Conservation (phyloP, 441 rosid genomes). For the Oxalis stricta region DNA sequence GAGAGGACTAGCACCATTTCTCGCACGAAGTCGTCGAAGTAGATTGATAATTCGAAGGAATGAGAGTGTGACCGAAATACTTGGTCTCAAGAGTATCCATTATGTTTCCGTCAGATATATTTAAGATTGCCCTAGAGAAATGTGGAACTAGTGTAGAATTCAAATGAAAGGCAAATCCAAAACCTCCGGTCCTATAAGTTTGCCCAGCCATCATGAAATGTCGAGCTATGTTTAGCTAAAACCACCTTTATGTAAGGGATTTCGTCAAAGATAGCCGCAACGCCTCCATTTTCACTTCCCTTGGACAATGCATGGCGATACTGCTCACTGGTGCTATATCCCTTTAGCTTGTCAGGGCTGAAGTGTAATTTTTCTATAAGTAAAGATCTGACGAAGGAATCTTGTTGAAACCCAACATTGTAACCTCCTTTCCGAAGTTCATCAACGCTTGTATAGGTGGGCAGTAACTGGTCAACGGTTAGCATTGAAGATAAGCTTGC, state of each 20-base stretch:
- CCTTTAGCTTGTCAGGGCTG: not conserved
- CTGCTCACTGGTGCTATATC: slow-evolving; percentile 5
- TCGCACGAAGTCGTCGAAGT: not conserved
- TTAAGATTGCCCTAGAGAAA: slow-evolving; percentile 11
- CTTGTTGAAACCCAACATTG: slow-evolving; percentile 18
- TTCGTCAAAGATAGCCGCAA: slow-evolving; percentile 26
- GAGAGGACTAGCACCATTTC: not conserved
- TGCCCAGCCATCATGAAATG: slow-evolving; percentile 19
- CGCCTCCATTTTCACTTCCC: slow-evolving; percentile 12
- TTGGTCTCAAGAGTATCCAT: slow-evolving; percentile 3
- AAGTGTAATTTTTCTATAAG: slow-evolving; percentile 9
- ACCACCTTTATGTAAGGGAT: slow-evolving; percentile 19
- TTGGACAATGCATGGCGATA: slow-evolving; percentile 7
- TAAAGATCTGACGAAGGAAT: slow-evolving; percentile 10
- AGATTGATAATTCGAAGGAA: not conserved
- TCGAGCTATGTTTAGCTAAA: slow-evolving; percentile 12
- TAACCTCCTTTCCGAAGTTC: slow-evolving; percentile 17
- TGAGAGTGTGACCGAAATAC: slow-evolving; percentile 2
- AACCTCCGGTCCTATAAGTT: slow-evolving; percentile 19
- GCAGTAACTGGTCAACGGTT: slow-evolving; percentile 27
- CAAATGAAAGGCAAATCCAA: slow-evolving; percentile 17
- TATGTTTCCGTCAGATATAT: not conserved
- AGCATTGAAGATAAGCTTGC: slow-evolving; percentile 39
- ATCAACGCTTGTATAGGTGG: slow-evolving; percentile 8
- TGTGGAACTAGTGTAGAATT: slow-evolving; percentile 1